Conservation (phyloP, 1,284 basidiomycete genomes). For the Ganoderma resinaceum region DNA sequence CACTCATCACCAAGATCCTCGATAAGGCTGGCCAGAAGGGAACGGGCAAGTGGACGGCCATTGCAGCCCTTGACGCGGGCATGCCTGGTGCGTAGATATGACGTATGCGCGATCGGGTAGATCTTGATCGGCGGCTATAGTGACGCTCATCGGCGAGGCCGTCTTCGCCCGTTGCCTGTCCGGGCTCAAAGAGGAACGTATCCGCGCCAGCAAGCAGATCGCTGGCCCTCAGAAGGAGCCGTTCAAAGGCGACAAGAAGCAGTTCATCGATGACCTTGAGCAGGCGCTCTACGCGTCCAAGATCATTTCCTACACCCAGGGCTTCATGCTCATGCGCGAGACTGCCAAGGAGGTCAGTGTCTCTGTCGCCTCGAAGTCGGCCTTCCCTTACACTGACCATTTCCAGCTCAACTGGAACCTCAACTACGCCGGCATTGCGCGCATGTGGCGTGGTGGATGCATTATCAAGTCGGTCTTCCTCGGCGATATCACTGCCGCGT, state of each 20-base stretch:
- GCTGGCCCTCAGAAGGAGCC: slow-evolving; percentile 89
- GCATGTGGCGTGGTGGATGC: slow-evolving; percentile 99
- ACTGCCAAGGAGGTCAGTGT: slow-evolving; percentile 89
- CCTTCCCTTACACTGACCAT: slow-evolving; percentile 13
- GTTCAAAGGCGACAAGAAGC: slow-evolving; percentile 98
- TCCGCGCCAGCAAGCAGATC: slow-evolving; percentile 91
- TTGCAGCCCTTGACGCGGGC: slow-evolving; percentile 96
- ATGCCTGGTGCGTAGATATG: slow-evolving; percentile 68
- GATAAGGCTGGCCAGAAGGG: slow-evolving; percentile 99
- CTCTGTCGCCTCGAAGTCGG: background rate
- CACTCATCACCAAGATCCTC: slow-evolving; percentile 93
- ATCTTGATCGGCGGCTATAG: slow-evolving; percentile 48
- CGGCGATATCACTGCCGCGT: slow-evolving; percentile 91
- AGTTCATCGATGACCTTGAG: slow-evolving; percentile 99
- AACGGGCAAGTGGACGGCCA: slow-evolving; percentile 99
- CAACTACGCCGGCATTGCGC: slow-evolving; percentile 97
- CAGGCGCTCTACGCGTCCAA: slow-evolving; percentile 99
- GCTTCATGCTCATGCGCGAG: slow-evolving; percentile 99
- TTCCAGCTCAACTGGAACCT: slow-evolving; percentile 77
- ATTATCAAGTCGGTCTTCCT: slow-evolving; percentile 99
- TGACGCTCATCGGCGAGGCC: slow-evolving; percentile 99
- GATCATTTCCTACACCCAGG: slow-evolving; percentile 99
- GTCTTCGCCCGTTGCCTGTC: slow-evolving; percentile 99
- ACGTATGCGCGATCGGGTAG: slow-evolving; percentile 9
- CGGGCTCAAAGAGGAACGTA: slow-evolving; percentile 97